phyloP scores from a whole-genome alignment of 257 asterid species.

The Echium plantagineum region DNA sequence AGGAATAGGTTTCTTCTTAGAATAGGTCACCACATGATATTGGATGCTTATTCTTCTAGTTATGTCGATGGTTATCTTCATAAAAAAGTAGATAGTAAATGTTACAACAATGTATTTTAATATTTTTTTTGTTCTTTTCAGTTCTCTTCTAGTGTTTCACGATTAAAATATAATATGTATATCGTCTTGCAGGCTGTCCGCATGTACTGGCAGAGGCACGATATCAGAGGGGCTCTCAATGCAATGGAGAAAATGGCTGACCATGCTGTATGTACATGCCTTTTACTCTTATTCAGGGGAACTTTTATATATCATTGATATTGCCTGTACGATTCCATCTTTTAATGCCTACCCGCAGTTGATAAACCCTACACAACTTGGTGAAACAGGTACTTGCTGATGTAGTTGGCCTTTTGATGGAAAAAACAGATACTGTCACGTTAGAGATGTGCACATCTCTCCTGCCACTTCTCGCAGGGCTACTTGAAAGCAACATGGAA shows the following conservation, averaged over 20 bases:
- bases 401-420: slow-evolving; percentile 60
- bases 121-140: not conserved
- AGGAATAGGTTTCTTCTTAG: not conserved
- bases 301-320: not conserved
- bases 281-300: slow-evolving; percentile 6
- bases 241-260: slow-evolving; percentile 74
- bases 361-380: slow-evolving; percentile 3
- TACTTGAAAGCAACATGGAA: slow-evolving; percentile 66
- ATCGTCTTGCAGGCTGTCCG: slow-evolving; percentile 51
- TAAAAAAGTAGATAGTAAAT: not conserved
- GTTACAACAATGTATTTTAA: not conserved
- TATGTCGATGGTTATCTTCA: not conserved
- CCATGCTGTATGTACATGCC: slow-evolving; percentile 52
- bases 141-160: not conserved
- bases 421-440: slow-evolving; percentile 61
- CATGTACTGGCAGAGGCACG: slow-evolving; percentile 74
- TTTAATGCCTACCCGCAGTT: slow-evolving; percentile 6
- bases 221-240: slow-evolving; percentile 70
- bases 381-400: slow-evolving; percentile 95
- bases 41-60: not conserved
- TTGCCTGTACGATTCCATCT: not conserved
- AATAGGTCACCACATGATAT: not conserved
- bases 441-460: slow-evolving; percentile 76
- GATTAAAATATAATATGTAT: slow-evolving; percentile 2
- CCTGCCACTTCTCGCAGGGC: slow-evolving; percentile 71